Percentiles rank a stretch among this genome's conserved stretches.
phyloP scores from a whole-genome alignment of 1,139 yeast species.

The Yamadazyma jaroonii region DNA sequence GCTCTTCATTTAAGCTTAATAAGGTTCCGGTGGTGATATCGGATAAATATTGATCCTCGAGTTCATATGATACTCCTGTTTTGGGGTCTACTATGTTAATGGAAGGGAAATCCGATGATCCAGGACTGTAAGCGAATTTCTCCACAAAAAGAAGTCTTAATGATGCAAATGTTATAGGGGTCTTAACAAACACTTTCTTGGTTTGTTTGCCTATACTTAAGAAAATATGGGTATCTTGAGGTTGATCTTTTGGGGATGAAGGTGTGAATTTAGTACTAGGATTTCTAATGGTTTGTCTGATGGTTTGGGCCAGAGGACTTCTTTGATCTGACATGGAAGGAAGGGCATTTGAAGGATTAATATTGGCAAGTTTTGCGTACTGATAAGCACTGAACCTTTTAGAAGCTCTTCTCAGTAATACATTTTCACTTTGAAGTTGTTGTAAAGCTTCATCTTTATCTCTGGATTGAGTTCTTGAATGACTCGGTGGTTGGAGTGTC shows the following conservation, averaged over 20 bases:
- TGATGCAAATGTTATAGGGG: constrained; percentile 59
- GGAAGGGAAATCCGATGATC: constrained; percentile 71
- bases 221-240: constrained; percentile 32
- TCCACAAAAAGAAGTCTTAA: constrained; percentile 78
- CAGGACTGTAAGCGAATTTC: constrained; percentile 81
- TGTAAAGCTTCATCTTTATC: constrained; percentile 11
- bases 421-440: constrained; percentile 16
- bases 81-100: constrained; percentile 68
- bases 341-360: constrained; percentile 27
- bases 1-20: constrained; percentile 48
- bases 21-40: constrained; percentile 64
- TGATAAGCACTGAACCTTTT: constrained; percentile 92
- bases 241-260: background rate
- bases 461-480: background rate
- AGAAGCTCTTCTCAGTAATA: constrained; percentile 83
- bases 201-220: constrained; percentile 58
- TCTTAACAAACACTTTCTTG: constrained; percentile 54
- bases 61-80: constrained; percentile 66
- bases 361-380: constrained; percentile 71
- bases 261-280: constrained; percentile 5
- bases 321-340: constrained; percentile 15
- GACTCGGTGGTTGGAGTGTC: background rate
- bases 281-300: constrained; percentile 5
- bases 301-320: constrained; percentile 9
- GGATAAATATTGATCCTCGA: constrained; percentile 62